A percentile compares a stretch with the other conserved stretches of the same genome.
phyloP scores from a whole-genome alignment of 371 early-diverging fungal genomes.

The Phascolomyces articulosus region DNA sequence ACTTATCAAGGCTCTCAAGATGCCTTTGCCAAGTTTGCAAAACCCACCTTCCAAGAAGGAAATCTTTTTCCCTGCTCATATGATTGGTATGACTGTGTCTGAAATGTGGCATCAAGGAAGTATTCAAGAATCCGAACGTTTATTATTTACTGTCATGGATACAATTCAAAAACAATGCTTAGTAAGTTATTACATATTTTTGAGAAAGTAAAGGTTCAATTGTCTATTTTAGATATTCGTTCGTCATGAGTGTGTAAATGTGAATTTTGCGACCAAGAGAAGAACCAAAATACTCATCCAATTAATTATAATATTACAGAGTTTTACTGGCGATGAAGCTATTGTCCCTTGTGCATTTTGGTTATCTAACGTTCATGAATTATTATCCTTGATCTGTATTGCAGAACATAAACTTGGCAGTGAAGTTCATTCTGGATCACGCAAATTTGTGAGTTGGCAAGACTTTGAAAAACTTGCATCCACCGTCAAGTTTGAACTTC shows the following conservation, averaged over 20 bases:
- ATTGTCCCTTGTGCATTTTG: constrained; percentile 80
- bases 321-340: constrained; percentile 55
- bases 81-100: constrained; percentile 82
- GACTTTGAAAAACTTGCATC: constrained; percentile 54
- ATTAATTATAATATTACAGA: constrained; percentile 5
- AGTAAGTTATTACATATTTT: constrained; percentile 30
- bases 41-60: constrained; percentile 83
- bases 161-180: constrained; percentile 80
- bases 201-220: too few species aligned
- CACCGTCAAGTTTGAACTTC: constrained; percentile 56
- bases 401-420: constrained; percentile 40
- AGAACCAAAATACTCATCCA: neutral
- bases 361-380: constrained; percentile 93
- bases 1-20: constrained; percentile 83
- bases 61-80: constrained; percentile 91
- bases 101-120: constrained; percentile 85
- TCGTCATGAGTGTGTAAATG: too few species aligned
- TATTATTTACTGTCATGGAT: constrained; percentile 85
- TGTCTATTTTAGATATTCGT: too few species aligned
- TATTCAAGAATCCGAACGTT: constrained; percentile 76
- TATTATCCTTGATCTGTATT: constrained; percentile 64
- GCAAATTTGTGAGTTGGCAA: constrained; percentile 32
- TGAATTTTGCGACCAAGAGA: too few species aligned
- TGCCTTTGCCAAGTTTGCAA: constrained; percentile 86
- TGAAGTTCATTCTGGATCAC: constrained; percentile 30